phyloP scores from a whole-genome alignment of 768 basidiomycete genomes.

The Boletus reticuloceps region DNA sequence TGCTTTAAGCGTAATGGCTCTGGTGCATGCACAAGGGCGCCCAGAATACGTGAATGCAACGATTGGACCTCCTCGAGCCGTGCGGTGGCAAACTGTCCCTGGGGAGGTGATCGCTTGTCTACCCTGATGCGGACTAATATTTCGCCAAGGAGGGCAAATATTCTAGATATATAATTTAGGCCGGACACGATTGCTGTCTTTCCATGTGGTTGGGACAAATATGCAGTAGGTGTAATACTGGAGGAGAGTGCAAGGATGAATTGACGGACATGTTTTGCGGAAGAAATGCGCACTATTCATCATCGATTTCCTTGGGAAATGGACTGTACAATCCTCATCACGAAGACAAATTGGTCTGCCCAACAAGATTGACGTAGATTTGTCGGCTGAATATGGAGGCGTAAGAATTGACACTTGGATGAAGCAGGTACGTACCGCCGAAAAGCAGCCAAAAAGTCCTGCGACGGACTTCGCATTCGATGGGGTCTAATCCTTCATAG shows the following conservation, averaged over 20 bases:
- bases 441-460: constrained; percentile 89
- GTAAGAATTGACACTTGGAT: neutral
- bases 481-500: constrained; percentile 79
- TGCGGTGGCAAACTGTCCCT: constrained; percentile 82
- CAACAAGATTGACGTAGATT: constrained; percentile 83
- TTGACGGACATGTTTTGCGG: constrained; percentile 19
- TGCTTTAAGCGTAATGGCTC: constrained; percentile 71
- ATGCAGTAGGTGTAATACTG: constrained; percentile 81
- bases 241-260: constrained; percentile 19
- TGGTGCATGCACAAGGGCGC: constrained; percentile 73
- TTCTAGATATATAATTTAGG: constrained; percentile 81
- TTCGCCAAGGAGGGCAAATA: constrained; percentile 83
- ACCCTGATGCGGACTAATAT: constrained; percentile 84
- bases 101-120: constrained; percentile 82
- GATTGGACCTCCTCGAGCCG: constrained; percentile 82
- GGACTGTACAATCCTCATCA: constrained; percentile 88
- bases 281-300: constrained; percentile 70
- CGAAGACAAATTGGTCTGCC: constrained; percentile 83
- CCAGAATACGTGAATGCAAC: constrained; percentile 72
- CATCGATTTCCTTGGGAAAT: constrained; percentile 85
- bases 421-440: constrained; percentile 54
- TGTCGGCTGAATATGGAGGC: constrained; percentile 58
- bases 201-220: constrained; percentile 84
- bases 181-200: constrained; percentile 84
- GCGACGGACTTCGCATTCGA: constrained; percentile 85